phyloP scores from a whole-genome alignment of 352 stramenopile species.

The Phytopythium litorale region DNA sequence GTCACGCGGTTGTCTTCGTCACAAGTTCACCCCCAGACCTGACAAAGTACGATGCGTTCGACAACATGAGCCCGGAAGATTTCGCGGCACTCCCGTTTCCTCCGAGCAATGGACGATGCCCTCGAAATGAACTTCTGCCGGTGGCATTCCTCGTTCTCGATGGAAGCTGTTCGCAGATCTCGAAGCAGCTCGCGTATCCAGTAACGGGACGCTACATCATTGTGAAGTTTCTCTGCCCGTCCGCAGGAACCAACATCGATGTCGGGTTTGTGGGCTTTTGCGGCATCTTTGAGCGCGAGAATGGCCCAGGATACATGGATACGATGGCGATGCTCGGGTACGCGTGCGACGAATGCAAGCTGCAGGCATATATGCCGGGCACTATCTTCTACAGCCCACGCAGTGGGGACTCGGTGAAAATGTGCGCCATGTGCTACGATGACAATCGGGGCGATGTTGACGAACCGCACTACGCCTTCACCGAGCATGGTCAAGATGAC shows the following conservation, averaged over 20 bases:
- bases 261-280: constrained; percentile 77
- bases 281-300: constrained; percentile 77
- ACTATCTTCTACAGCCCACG: constrained; percentile 53
- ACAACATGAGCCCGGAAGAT: constrained; percentile 70
- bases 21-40: constrained; percentile 60
- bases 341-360: constrained; percentile 67
- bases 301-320: constrained; percentile 70
- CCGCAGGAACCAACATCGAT: constrained; percentile 76
- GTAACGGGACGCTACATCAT: constrained; percentile 75
- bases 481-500: constrained; percentile 27
- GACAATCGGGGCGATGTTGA: constrained; percentile 63
- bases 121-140: constrained; percentile 58
- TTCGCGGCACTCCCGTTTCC: constrained; percentile 74
- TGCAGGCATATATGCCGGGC: background rate
- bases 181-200: constrained; percentile 65
- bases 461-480: constrained; percentile 42
- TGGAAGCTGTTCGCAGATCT: constrained; percentile 68
- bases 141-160: constrained; percentile 80
- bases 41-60: constrained; percentile 42
- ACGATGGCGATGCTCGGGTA: constrained; percentile 30
- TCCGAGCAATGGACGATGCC: constrained; percentile 35
- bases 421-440: constrained; percentile 79
- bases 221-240: constrained; percentile 69
- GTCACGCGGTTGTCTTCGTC: constrained; percentile 63
- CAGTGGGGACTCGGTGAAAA: constrained; percentile 50